These are phyloP conservation scores for Eucalyptus erythrocorys DNA, from an alignment of 345 rosid species.

Conservation along the genomic window DNA sequence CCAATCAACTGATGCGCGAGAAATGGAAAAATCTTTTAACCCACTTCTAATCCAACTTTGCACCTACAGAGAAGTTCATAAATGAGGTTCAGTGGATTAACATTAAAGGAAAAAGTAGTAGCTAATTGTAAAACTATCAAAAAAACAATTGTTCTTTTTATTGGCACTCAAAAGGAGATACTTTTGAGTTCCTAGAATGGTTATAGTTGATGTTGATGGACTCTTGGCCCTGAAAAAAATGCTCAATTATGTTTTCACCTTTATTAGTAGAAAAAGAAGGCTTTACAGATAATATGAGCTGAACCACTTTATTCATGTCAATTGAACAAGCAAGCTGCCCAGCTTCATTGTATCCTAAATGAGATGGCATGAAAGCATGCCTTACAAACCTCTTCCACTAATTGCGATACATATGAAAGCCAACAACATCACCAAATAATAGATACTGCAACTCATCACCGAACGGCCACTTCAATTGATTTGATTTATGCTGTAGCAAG, in stretches of 20 bases:
- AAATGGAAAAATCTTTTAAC: slow-evolving; percentile 88
- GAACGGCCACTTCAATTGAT: not conserved
- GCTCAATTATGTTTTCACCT: not conserved
- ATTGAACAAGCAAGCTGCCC: not conserved
- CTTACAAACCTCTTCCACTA: not conserved
- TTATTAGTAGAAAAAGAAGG: not conserved
- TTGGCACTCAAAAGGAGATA: not conserved
- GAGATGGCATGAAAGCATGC: not conserved
- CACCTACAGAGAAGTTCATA: slow-evolving; percentile 34
- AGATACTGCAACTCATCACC: not conserved
- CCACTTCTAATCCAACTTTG: slow-evolving; percentile 89
- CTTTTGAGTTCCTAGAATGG: not conserved
- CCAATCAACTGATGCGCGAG: slow-evolving; percentile 95
- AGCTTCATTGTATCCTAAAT: not conserved
- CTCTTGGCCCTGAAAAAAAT: not conserved
- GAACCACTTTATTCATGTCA: not conserved
- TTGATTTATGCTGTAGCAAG: not conserved
- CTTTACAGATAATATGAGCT: not conserved
- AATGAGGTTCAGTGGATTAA: not conserved
- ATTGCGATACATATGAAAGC: not conserved
- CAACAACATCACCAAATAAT: not conserved
- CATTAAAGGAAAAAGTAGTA: not conserved
- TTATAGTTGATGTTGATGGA: not conserved
- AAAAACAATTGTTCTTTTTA: not conserved
- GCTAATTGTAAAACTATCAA: not conserved